A percentile compares a stretch with the other conserved stretches of the same genome.
Conservation (phyloP, 1,139 yeast species). For the Saccharomyces pastorianus region DNA sequence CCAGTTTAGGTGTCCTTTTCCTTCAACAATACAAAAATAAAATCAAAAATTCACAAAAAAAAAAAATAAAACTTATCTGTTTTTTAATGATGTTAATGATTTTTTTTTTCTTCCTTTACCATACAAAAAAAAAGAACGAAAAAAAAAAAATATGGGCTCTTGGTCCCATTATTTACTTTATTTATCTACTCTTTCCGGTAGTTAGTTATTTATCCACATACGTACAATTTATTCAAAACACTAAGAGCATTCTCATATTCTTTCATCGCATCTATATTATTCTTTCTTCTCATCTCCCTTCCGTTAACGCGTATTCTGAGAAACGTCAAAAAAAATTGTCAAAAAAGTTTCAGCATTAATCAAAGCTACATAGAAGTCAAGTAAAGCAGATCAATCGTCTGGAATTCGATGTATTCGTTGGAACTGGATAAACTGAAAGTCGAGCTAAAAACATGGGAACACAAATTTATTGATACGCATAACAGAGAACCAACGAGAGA, state of each 20-base stretch:
- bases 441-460: constrained; percentile 29
- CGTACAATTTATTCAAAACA: neutral
- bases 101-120: neutral
- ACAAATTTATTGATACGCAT: constrained; percentile 18
- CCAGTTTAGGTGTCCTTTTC: neutral
- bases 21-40: neutral
- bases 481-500: constrained; percentile 25
- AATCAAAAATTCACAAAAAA: neutral
- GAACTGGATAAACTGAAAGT: constrained; percentile 18
- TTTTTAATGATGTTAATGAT: neutral
- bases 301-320: neutral
- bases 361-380: neutral
- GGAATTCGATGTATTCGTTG: constrained; percentile 3
- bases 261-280: neutral
- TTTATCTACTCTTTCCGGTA: neutral
- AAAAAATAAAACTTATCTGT: neutral
- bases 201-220: neutral
- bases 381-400: neutral
- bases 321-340: neutral
- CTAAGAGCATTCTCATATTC: neutral
- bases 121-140: neutral
- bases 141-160: neutral
- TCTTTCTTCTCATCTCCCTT: neutral
- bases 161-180: neutral
- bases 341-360: neutral